Percentiles rank a stretch among this genome's conserved stretches.
Evolutionary conservation across 164 flowering plant genomes (phyloP).

Genomic region (Aristolochia californica): DNA sequence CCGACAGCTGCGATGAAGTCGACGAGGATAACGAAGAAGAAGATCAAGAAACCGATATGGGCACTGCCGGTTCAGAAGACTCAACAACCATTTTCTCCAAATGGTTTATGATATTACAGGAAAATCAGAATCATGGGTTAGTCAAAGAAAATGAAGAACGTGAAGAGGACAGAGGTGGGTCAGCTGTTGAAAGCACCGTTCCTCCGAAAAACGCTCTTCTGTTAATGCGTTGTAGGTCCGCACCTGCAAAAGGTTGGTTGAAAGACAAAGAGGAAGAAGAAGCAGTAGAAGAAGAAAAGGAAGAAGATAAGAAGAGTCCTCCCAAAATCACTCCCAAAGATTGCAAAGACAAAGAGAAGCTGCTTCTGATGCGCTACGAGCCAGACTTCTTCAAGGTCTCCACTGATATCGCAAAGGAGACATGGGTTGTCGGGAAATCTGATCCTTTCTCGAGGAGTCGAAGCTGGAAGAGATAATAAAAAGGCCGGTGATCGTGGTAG

Average conservation of each 20-base stretch:
- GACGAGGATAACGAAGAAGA: constrained; percentile 40
- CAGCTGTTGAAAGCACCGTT: constrained; percentile 9
- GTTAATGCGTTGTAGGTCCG: constrained; percentile 89
- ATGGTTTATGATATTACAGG: constrained; percentile 86
- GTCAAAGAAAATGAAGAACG: constrained; percentile 4
- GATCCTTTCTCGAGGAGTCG: constrained; percentile 66
- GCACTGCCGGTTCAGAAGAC: constrained; percentile 2
- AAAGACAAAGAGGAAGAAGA: constrained; percentile 31
- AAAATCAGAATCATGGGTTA: constrained; percentile 22
- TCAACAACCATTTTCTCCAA: constrained; percentile 56
- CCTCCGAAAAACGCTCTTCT: constrained; percentile 86
- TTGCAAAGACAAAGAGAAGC: constrained; percentile 30
- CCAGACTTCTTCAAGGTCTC: constrained; percentile 60
- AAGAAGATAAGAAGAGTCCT: constrained; percentile 10
- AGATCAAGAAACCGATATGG: constrained; percentile 14
- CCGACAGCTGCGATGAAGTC: constrained; percentile 29
- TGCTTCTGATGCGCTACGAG: constrained; percentile 51
- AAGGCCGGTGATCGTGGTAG: neutral
- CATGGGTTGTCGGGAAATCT: constrained; percentile 65
- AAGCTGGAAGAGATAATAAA: constrained; percentile 61
- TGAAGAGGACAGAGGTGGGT: constrained; percentile 9
- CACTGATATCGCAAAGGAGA: constrained; percentile 69
- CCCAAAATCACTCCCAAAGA: constrained; percentile 15
- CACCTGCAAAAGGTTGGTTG: constrained; percentile 71
- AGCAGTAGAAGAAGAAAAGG: constrained; percentile 15